Conservation (phyloP, 2,329 filamentous ascomycete genomes). For the Tolypocladium capitatum region DNA sequence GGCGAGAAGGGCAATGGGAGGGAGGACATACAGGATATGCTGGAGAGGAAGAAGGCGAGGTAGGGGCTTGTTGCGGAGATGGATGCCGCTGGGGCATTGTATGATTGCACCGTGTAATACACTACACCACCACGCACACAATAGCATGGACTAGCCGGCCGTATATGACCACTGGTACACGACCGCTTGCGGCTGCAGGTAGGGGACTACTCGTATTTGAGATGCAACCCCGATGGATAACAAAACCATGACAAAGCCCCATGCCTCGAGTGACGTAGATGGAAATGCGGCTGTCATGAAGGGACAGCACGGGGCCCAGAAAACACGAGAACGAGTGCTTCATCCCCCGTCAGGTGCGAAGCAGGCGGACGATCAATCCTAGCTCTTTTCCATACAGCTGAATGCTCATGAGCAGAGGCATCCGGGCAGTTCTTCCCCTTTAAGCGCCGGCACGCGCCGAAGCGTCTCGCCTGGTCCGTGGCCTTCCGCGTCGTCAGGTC, state of each 20-base stretch:
- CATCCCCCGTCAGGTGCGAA: neutral
- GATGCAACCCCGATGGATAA: neutral
- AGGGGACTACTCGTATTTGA: no score
- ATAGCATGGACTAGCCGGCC: neutral
- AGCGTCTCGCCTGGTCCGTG: neutral
- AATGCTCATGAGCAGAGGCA: neutral
- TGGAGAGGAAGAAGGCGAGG: constrained; percentile 22
- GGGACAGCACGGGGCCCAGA: neutral
- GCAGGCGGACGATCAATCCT: neutral
- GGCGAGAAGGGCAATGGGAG: constrained; percentile 18
- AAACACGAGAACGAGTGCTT: neutral
- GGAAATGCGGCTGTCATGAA: neutral
- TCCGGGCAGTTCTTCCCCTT: neutral
- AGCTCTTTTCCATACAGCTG: neutral
- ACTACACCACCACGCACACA: neutral
- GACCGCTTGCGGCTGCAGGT: no score
- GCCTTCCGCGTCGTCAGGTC: neutral
- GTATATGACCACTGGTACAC: no score
- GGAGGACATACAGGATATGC: constrained; percentile 25
- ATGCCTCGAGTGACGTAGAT: neutral
- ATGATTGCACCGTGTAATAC: neutral
- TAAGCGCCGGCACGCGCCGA: neutral
- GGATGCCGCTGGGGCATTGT: neutral
- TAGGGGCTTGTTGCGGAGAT: neutral
- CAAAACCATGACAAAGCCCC: neutral